Conservation (phyloP, 2,329 filamentous ascomycete genomes). For the Samsoniella hepiali region DNA sequence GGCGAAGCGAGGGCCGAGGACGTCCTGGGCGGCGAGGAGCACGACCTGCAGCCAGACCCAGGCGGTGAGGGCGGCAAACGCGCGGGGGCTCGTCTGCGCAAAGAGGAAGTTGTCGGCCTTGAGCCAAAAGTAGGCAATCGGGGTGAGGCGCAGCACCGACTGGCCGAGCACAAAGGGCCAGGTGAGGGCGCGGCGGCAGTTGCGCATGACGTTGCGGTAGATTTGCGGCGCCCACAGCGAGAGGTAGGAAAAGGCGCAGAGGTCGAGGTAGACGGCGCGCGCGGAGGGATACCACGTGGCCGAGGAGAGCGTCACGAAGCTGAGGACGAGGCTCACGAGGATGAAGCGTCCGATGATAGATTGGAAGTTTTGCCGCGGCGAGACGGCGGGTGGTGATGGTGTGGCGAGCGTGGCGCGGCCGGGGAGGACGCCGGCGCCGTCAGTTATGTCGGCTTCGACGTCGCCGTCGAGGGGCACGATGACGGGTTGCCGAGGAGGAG, state of each 20-base stretch:
- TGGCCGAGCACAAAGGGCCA: slow-evolving; percentile 91
- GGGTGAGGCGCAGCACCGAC: slow-evolving; percentile 71
- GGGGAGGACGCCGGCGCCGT: slow-evolving; percentile 38
- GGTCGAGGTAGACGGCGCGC: slow-evolving; percentile 57
- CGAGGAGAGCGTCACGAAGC: slow-evolving; percentile 58
- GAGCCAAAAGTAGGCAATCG: slow-evolving; percentile 83
- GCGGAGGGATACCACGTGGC: slow-evolving; percentile 56
- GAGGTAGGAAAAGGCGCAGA: slow-evolving; percentile 70
- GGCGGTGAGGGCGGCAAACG: slow-evolving; percentile 57
- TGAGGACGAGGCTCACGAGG: slow-evolving; percentile 51
- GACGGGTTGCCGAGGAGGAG: slow-evolving; percentile 31
- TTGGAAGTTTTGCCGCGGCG: slow-evolving; percentile 44
- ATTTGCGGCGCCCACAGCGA: slow-evolving; percentile 95
- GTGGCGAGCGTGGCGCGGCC: slow-evolving; percentile 27
- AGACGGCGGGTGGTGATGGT: slow-evolving; percentile 27
- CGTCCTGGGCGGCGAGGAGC: slow-evolving; percentile 73
- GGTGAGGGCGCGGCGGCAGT: slow-evolving; percentile 84
- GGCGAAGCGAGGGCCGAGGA: slow-evolving; percentile 85
- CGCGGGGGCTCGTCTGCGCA: slow-evolving; percentile 62
- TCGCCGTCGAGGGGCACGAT: slow-evolving; percentile 64
- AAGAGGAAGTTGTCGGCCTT: slow-evolving; percentile 78
- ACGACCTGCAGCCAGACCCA: slow-evolving; percentile 90
- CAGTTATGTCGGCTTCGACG: slow-evolving; percentile 57
- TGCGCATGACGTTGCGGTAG: slow-evolving; percentile 81
- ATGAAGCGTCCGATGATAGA: slow-evolving; percentile 57